phyloP scores from a whole-genome alignment of 352 stramenopile genomes.

The Pythium dissotocum region DNA sequence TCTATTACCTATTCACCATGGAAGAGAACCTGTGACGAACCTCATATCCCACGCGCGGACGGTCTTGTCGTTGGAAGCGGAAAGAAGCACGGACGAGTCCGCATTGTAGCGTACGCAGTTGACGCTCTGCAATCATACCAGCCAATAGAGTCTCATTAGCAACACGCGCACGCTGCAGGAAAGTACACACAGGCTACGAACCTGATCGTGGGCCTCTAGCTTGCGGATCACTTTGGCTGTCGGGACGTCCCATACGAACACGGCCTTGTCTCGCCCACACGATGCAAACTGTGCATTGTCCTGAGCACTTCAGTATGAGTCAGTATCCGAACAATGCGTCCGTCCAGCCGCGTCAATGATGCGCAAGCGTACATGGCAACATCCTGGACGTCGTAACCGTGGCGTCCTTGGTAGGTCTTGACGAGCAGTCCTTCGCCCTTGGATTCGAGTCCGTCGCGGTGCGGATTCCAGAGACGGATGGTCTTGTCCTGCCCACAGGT shows the following conservation, averaged over 20 bases:
- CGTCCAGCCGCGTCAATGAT: background rate
- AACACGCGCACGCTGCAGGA: no score
- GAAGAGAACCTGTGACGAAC: conserved; percentile 29
- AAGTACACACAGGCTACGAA: conserved; percentile 18
- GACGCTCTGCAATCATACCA: conserved; percentile 47
- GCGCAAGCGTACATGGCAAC: conserved; percentile 72
- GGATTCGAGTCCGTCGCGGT: conserved; percentile 64
- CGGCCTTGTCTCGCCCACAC: conserved; percentile 81
- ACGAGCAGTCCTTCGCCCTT: conserved; percentile 69
- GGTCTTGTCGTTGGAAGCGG: conserved; percentile 89
- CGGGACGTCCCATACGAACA: conserved; percentile 90
- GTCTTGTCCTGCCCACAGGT: conserved; percentile 87
- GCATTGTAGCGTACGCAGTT: conserved; percentile 85
- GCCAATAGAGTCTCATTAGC: background rate
- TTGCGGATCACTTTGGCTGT: conserved; percentile 87
- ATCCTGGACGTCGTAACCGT: conserved; percentile 90
- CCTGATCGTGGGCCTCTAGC: conserved; percentile 80
- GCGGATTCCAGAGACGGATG: conserved; percentile 87
- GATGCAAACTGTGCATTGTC: conserved; percentile 89
- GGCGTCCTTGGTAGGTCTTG: conserved; percentile 83
- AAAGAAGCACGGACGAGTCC: conserved; percentile 81
- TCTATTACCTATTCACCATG: no score
- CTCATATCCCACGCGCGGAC: conserved; percentile 77
- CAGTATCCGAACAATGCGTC: no score
- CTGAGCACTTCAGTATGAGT: no score